Evolutionary conservation across 441 rosid genomes (phyloP), one percentile per base, ranked within the genome.

Genomic region (Adansonia gregorii): DNA sequence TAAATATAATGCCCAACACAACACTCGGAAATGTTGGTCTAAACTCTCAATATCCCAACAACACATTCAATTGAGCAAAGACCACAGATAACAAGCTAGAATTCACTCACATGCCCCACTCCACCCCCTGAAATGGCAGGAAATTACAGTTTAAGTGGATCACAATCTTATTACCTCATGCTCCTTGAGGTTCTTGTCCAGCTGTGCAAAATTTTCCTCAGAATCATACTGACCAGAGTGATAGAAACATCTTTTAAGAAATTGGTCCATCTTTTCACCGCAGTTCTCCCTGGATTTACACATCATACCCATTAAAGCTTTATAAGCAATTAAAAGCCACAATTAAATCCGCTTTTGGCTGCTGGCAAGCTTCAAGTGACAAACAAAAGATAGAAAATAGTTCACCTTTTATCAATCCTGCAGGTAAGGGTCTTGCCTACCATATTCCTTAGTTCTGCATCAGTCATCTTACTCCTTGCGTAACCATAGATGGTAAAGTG

Each of bases 401-500:
- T 79, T 88, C 80, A 93, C 98, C 97, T 95, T 85, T 95, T 89
- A 80, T 95, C 98, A 77, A 95, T 92, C 84, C 97, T 88, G 88
- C 98, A 95, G 11, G 96, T 90, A 54, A 95, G 85, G 11, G 98
- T 93, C 89, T 75, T 88, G 93, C 98, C 91, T 75, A 93, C 93
- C 96, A 93, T 92, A 86, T 78, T 82, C 83, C 98, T 85, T 72
- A 95, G 97, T 78, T 95, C 96, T 20, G 83, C 94, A 87, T 95
- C 98, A 2, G 91, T 89, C 98, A 95, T 95, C 85, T 91, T 93
- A 83, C 97, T 95, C 82, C 98, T 87, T 41, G 98, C 93, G 87
- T 95, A 95, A 35, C 98, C 98, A 17, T 75, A 92, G 58, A 95
- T 81, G 3, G 98, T 92, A 81, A 95, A 95, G 85, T 93, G 97